Percentiles rank a stretch among this genome's conserved stretches.
These are phyloP conservation scores for Colletotrichum tabaci DNA, from an alignment of 2,329 filamentous ascomycete genomes.

Conservation along the genomic window DNA sequence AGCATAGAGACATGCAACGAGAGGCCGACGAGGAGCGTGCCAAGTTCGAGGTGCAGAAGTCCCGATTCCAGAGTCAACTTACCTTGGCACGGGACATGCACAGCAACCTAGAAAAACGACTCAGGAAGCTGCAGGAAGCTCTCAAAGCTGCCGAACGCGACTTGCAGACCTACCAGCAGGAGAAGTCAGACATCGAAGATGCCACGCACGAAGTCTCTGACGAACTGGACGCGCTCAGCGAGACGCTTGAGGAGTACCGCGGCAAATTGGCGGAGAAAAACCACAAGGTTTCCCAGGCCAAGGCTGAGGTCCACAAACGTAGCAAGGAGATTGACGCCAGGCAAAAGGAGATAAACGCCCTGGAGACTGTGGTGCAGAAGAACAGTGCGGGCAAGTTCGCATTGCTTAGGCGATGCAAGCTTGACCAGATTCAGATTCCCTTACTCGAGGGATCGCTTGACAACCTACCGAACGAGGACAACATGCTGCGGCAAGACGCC, in stretches of 20 bases:
- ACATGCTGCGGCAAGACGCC: conserved; percentile 80
- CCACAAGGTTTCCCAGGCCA: conserved; percentile 83
- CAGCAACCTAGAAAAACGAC: conserved; percentile 75
- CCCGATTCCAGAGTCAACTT: conserved; percentile 76
- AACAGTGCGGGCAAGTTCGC: conserved; percentile 88
- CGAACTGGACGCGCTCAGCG: conserved; percentile 82
- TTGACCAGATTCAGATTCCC: conserved; percentile 93
- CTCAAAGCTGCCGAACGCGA: conserved; percentile 77
- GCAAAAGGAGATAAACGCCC: conserved; percentile 80
- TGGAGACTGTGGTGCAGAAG: conserved; percentile 91
- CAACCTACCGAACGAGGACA: conserved; percentile 88
- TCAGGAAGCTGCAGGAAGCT: conserved; percentile 77
- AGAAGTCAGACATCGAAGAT: conserved; percentile 83
- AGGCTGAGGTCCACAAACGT: conserved; percentile 85
- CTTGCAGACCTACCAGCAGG: conserved; percentile 77
- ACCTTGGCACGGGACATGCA: conserved; percentile 70
- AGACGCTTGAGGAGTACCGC: conserved; percentile 79
- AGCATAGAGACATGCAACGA: conserved; percentile 92
- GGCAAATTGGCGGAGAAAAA: conserved; percentile 77
- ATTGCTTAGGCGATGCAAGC: conserved; percentile 88
- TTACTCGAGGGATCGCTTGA: conserved; percentile 84
- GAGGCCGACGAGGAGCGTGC: conserved; percentile 89
- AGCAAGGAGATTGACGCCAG: conserved; percentile 84
- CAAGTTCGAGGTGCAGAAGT: conserved; percentile 88
- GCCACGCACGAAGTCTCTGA: conserved; percentile 80